Percentiles rank a stretch among this genome's conserved stretches.
These are phyloP conservation scores for Tuber aestivum DNA, from an alignment of 495 filamentous ascomycete genomes.

Conservation along the genomic window DNA sequence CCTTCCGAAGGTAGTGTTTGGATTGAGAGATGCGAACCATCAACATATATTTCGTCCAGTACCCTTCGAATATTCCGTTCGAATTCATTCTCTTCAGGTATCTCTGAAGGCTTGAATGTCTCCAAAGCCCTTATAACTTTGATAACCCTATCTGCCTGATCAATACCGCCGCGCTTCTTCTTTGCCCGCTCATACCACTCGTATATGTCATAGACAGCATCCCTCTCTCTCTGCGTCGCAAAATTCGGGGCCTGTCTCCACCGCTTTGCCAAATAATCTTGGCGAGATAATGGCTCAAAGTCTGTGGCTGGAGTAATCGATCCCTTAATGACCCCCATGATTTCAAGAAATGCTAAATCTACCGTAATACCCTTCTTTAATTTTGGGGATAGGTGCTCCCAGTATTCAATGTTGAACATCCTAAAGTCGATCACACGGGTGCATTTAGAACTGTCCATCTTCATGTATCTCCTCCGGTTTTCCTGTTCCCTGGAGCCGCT, in stretches of 20 bases:
- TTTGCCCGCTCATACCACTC: too few relatives aligned
- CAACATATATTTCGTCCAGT: slow-evolving; percentile 48
- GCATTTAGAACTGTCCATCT: neutral
- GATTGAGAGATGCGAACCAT: slow-evolving; percentile 34
- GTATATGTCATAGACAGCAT: too few relatives aligned
- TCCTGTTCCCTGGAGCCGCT: neutral
- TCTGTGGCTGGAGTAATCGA: slow-evolving; percentile 10
- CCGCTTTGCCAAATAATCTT: too few relatives aligned
- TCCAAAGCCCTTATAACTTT: neutral
- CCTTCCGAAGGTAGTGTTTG: neutral
- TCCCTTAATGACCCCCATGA: slow-evolving; percentile 49
- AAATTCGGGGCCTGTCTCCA: too few relatives aligned
- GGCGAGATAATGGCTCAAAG: too few relatives aligned
- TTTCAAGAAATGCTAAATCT: slow-evolving; percentile 45
- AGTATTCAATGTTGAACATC: slow-evolving; percentile 45
- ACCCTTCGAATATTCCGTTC: slow-evolving; percentile 27
- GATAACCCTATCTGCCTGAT: too few relatives aligned
- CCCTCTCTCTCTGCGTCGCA: too few relatives aligned
- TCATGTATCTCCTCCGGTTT: too few relatives aligned
- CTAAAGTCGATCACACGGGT: slow-evolving; percentile 41
- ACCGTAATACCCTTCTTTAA: slow-evolving; percentile 28
- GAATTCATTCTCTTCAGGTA: slow-evolving; percentile 19
- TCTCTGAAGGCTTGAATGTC: slow-evolving; percentile 10
- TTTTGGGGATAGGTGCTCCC: slow-evolving; percentile 37
- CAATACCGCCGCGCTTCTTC: too few relatives aligned